A percentile compares a stretch with the other conserved stretches of the same genome.
Conservation (phyloP, 306 rosid species). For the peach (Prunus persica) region Prunus_persica_NCBIv2 NC_034012.1:593501-594000, state of each 20-base stretch:
- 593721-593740: slow-evolving; percentile 27
- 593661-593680: not conserved
- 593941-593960: slow-evolving; percentile 15
- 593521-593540: too few species aligned
- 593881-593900: not conserved
- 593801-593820: not conserved
- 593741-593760: slow-evolving; percentile 25
- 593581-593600: too few species aligned
- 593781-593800: not conserved
- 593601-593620: too few species aligned
- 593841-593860: too few species aligned
- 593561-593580: too few species aligned
- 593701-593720: slow-evolving; percentile 10
- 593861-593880: not conserved
- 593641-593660: not conserved
- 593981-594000: not conserved
- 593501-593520: too few species aligned
- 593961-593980: not conserved
- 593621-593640: not conserved
- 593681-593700: slow-evolving; percentile 5
- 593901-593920: not conserved
- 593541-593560: too few species aligned
- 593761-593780: not conserved
- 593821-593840: too few species aligned
- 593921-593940: not conserved